Evolutionary conservation across 2,329 filamentous ascomycete species (phyloP), one percentile per base, ranked within the genome.

Genomic region (Septoria petroselini): DNA sequence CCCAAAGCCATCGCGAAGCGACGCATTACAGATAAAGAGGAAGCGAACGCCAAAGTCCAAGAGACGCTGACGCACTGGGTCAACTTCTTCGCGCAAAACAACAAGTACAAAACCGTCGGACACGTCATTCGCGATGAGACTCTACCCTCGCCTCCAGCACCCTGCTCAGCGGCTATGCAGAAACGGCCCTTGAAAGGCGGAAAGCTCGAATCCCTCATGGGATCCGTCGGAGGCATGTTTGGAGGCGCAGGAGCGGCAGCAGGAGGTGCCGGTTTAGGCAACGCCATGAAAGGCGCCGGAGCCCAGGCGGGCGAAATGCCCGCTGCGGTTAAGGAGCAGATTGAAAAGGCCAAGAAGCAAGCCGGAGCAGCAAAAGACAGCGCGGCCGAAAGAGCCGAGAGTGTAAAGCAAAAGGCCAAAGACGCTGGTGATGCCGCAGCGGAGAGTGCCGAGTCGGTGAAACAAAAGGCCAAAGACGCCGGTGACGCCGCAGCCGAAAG

Each of bases 1-100:
- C 48, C 55, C 7, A 54, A 45, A 14, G 55, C 59, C 45, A 57
- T 48, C 34, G 47, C 40, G 48, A 48, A 56, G 53, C 39, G 62
- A 41, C 29, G 60, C 41, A 51, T 42, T 40, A 30, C 42, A 41
- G 62, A 64, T 42, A 34, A 30, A 31, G 37, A 46, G 7, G 62
- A 62, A 50, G 91, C 95, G 72, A 61, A 75, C 41, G 73, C 75
- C 41, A 72, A 76, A 40, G 91, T 90, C 8, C 73, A 73, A 68
- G 71, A 77, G 58, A 78, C 80, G 66, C 83, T 88, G 3, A 68
- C 79, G 52, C 79, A 83, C 27, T 80, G 81, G 27, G 74, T 96
- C 49, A 73, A 78, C 65, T 64, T 65, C 34, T 65, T 65, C 29
- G 37, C 17, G 23, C 41, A 42, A 4, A 60, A 59, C 39, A 54